These are phyloP conservation scores for Wickerhamiella nectarea DNA, from an alignment of 805 yeast species.

Conservation along the genomic window DNA sequence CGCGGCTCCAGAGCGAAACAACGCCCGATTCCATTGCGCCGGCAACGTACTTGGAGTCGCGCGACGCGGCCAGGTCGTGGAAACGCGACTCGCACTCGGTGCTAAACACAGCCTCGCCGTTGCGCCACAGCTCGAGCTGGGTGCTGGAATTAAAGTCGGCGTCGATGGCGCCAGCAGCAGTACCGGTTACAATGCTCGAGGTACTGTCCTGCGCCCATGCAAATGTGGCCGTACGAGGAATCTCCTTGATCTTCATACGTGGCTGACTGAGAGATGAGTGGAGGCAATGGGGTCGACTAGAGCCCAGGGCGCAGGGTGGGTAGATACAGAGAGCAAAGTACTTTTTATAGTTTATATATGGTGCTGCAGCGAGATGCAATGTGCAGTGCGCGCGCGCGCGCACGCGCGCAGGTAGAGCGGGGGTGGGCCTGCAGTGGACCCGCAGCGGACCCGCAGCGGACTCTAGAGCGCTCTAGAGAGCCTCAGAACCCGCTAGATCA, in stretches of 20 bases:
- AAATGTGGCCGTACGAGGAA: constrained; percentile 78
- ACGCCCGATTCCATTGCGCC: constrained; percentile 82
- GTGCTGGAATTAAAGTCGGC: constrained; percentile 71
- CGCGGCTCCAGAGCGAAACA: constrained; percentile 64
- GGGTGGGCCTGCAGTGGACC: too few relatives aligned
- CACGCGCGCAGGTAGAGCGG: too few relatives aligned
- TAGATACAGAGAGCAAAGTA: too few relatives aligned
- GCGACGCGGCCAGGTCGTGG: constrained; percentile 31
- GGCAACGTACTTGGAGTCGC: constrained; percentile 34
- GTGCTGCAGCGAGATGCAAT: too few relatives aligned
- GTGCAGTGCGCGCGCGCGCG: too few relatives aligned
- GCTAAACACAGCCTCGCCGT: constrained; percentile 25
- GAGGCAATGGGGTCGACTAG: neutral
- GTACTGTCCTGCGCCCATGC: constrained; percentile 78
- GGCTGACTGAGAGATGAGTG: neutral
- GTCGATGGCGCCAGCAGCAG: constrained; percentile 93
- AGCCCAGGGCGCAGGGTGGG: constrained; percentile 6
- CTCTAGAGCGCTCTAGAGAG: too few relatives aligned
- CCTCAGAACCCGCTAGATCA: constrained; percentile 1
- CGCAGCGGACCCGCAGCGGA: too few relatives aligned
- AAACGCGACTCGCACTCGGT: constrained; percentile 31
- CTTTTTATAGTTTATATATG: too few relatives aligned
- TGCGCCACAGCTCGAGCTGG: constrained; percentile 66
- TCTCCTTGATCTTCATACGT: constrained; percentile 63
- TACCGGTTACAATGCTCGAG: constrained; percentile 78